A percentile compares a stretch with the other conserved stretches of the same genome.
phyloP scores from a whole-genome alignment of 2,329 filamentous ascomycete genomes.

The Stemphylium lycopersici region DNA sequence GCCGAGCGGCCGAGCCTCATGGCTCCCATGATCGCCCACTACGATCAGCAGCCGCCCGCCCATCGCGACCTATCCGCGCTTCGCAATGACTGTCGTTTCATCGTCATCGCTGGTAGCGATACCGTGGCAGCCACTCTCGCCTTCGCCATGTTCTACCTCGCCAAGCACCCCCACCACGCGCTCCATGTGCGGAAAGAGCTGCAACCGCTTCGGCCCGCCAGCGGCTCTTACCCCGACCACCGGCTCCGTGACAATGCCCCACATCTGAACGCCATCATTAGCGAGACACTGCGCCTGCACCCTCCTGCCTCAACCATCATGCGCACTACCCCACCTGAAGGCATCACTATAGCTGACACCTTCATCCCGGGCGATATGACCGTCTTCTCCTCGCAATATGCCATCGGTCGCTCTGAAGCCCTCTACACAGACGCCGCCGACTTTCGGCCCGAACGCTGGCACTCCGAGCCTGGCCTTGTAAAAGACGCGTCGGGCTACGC shows the following conservation, averaged over 20 bases:
- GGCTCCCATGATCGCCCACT: not conserved
- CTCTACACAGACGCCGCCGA: slow-evolving; percentile 11
- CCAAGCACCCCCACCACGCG: slow-evolving; percentile 27
- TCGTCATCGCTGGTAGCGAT: slow-evolving; percentile 39
- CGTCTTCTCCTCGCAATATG: slow-evolving; percentile 12
- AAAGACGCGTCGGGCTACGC: slow-evolving; percentile 9
- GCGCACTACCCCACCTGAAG: slow-evolving; percentile 43
- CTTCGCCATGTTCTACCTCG: slow-evolving; percentile 34
- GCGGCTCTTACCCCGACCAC: not conserved
- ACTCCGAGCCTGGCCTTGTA: slow-evolving; percentile 4
- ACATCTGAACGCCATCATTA: slow-evolving; percentile 16
- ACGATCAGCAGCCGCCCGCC: not conserved
- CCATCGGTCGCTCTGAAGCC: slow-evolving; percentile 5
- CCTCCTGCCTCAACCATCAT: slow-evolving; percentile 43
- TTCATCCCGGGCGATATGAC: slow-evolving; percentile 15
- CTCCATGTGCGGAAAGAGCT: not conserved
- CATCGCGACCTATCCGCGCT: not conserved
- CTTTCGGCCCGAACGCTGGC: slow-evolving; percentile 30
- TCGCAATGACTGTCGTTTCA: slow-evolving; percentile 1
- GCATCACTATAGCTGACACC: slow-evolving; percentile 25
- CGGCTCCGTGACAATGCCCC: not conserved
- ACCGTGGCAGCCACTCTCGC: slow-evolving; percentile 40
- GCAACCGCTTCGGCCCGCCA: not conserved
- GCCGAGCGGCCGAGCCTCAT: not conserved
- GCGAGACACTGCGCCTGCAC: slow-evolving; percentile 38